Percentiles rank a stretch among this genome's conserved stretches.
These are phyloP conservation scores for Lentinula guzmanii DNA, from an alignment of 768 basidiomycete species.

Conservation along the genomic window DNA sequence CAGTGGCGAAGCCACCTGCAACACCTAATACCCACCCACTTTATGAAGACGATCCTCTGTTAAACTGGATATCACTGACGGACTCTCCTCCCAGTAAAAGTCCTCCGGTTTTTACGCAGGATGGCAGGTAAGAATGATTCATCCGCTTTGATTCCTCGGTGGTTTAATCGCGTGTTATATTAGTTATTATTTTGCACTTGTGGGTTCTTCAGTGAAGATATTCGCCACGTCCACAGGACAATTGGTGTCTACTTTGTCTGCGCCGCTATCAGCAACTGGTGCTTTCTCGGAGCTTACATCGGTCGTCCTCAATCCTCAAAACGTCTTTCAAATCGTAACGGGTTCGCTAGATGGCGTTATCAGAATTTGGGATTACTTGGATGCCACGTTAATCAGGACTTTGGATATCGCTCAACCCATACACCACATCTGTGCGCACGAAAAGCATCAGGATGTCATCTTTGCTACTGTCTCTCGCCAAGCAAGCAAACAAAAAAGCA, in stretches of 20 bases:
- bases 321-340: slow-evolving; percentile 86
- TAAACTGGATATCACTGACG: slow-evolving; percentile 70
- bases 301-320: slow-evolving; percentile 74
- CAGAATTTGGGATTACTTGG: slow-evolving; percentile 91
- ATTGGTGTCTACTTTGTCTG: slow-evolving; percentile 77
- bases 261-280: slow-evolving; percentile 32
- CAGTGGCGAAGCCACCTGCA: slow-evolving; percentile 9
- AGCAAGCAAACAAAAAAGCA: slow-evolving; percentile 35
- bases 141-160: background rate
- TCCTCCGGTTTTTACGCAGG: slow-evolving; percentile 79
- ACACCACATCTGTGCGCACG: slow-evolving; percentile 65
- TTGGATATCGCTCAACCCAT: slow-evolving; percentile 68
- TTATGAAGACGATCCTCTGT: slow-evolving; percentile 23
- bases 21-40: slow-evolving; percentile 6
- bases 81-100: slow-evolving; percentile 59
- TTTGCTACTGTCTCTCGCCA: slow-evolving; percentile 61
- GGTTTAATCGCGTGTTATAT: background rate
- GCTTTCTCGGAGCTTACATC: slow-evolving; percentile 59
- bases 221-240: slow-evolving; percentile 74
- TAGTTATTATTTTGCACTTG: slow-evolving; percentile 88
- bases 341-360: slow-evolving; percentile 79
- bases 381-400: slow-evolving; percentile 71
- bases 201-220: slow-evolving; percentile 79
- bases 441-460: slow-evolving; percentile 58
- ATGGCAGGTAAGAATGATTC: slow-evolving; percentile 61